Percentiles rank a stretch among this genome's conserved stretches.
Conservation (phyloP, 306 rosid genomes). For the Aeschynomene evenia region DNA sequence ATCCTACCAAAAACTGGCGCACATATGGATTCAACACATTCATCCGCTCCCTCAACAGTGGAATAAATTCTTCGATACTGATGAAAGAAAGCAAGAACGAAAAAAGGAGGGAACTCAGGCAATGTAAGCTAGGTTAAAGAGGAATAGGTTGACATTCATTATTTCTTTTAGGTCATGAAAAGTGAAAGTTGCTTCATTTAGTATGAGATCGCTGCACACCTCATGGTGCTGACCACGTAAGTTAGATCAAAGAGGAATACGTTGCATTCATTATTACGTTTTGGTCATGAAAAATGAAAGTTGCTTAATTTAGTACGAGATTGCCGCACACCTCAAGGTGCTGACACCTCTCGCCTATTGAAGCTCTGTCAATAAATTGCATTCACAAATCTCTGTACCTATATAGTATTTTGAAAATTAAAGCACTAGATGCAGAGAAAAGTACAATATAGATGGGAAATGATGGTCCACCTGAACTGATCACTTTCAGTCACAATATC, state of each 20-base stretch:
- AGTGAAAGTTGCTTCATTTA: slow-evolving; percentile 23
- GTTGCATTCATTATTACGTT: not conserved
- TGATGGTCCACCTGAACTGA: slow-evolving; percentile 83
- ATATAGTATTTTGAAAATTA: slow-evolving; percentile 21
- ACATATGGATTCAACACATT: slow-evolving; percentile 96
- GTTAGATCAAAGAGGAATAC: slow-evolving; percentile 28
- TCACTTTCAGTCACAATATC: slow-evolving; percentile 99
- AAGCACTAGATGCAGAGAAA: slow-evolving; percentile 25
- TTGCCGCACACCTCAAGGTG: slow-evolving; percentile 27
- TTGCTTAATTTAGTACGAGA: slow-evolving; percentile 28
- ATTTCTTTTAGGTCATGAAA: slow-evolving; percentile 7
- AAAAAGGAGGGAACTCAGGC: slow-evolving; percentile 29
- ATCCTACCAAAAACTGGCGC: slow-evolving; percentile 99
- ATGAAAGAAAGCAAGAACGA: slow-evolving; percentile 12
- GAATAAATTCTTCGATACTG: slow-evolving; percentile 98
- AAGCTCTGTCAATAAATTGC: slow-evolving; percentile 20
- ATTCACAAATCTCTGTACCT: slow-evolving; percentile 28
- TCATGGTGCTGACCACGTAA: slow-evolving; percentile 23
- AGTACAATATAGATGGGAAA: slow-evolving; percentile 26
- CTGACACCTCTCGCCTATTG: slow-evolving; percentile 13
- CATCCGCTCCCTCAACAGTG: slow-evolving; percentile 98
- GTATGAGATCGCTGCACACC: slow-evolving; percentile 33
- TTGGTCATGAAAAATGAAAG: slow-evolving; percentile 19
- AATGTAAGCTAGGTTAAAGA: not conserved
- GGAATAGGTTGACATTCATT: not conserved